phyloP scores from a whole-genome alignment of 768 basidiomycete genomes.

The Baorangia bicolor region DNA sequence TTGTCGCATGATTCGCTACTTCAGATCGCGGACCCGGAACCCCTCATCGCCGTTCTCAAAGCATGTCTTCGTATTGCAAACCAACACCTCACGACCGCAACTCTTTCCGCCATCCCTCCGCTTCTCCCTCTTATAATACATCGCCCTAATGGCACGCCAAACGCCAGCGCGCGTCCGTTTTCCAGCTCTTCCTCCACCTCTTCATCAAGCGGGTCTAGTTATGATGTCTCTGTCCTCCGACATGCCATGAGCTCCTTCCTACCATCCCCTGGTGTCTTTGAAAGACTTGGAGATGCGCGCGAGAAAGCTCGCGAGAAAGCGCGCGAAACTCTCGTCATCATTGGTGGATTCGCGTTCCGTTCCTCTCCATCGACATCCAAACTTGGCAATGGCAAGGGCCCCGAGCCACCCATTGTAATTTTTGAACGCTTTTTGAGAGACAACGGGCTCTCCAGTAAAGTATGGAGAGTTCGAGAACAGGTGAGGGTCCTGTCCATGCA shows the following conservation, averaged over 20 bases:
- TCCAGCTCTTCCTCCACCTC: conserved; percentile 56
- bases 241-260: conserved; percentile 67
- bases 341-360: conserved; percentile 72
- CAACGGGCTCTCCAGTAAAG: conserved; percentile 73
- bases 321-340: conserved; percentile 68
- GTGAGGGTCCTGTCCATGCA: conserved; percentile 39
- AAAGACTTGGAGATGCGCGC: conserved; percentile 76
- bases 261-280: conserved; percentile 73
- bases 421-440: conserved; percentile 77
- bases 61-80: conserved; percentile 76
- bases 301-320: conserved; percentile 73
- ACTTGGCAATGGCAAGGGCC: conserved; percentile 54
- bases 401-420: conserved; percentile 64
- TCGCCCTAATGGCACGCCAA: conserved; percentile 31
- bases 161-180: conserved; percentile 35
- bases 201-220: conserved; percentile 40
- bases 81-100: conserved; percentile 77
- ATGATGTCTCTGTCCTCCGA: conserved; percentile 62
- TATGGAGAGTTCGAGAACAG: conserved; percentile 85
- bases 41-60: conserved; percentile 67
- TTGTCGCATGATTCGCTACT: conserved; percentile 8
- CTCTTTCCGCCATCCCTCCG: conserved; percentile 66
- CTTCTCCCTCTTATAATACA: conserved; percentile 63
- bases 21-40: conserved; percentile 74
- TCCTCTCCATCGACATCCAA: conserved; percentile 47